Conservation (phyloP, 768 basidiomycete species). For the Pleurotus eryngii region DNA sequence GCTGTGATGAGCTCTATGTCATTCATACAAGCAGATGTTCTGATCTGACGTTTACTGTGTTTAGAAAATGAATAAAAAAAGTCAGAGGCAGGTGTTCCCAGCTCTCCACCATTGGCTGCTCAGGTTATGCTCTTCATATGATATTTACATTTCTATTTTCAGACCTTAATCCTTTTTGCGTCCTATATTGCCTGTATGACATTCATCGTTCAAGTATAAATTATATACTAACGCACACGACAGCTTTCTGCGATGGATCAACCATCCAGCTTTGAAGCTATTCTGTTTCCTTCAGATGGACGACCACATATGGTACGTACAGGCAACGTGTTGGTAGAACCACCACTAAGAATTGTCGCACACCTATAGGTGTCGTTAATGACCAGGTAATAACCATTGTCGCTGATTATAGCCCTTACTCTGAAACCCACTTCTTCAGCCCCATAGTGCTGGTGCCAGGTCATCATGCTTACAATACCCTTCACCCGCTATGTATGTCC, state of each 20-base stretch:
- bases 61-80: too few relatives aligned
- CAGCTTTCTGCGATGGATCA: conserved; percentile 51
- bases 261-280: conserved; percentile 59
- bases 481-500: conserved; percentile 58
- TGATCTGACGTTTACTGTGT: too few relatives aligned
- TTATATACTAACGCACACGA: too few relatives aligned
- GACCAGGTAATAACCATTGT: conserved; percentile 51
- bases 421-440: conserved; percentile 7
- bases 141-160: too few relatives aligned
- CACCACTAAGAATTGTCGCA: background rate
- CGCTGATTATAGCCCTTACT: background rate
- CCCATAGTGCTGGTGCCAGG: conserved; percentile 32
- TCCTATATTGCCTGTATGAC: too few relatives aligned
- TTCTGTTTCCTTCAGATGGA: conserved; percentile 43
- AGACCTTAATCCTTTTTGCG: too few relatives aligned
- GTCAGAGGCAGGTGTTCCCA: too few relatives aligned
- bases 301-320: conserved; percentile 53
- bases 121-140: too few relatives aligned
- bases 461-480: conserved; percentile 41
- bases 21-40: too few relatives aligned
- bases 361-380: conserved; percentile 39
- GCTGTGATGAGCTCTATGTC: too few relatives aligned
- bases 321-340: background rate
- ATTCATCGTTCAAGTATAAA: too few relatives aligned
- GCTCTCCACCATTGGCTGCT: too few relatives aligned